These are phyloP conservation scores for Torulaspora microellipsoides DNA, from an alignment of 805 yeast genomes.

Conservation along the genomic window DNA sequence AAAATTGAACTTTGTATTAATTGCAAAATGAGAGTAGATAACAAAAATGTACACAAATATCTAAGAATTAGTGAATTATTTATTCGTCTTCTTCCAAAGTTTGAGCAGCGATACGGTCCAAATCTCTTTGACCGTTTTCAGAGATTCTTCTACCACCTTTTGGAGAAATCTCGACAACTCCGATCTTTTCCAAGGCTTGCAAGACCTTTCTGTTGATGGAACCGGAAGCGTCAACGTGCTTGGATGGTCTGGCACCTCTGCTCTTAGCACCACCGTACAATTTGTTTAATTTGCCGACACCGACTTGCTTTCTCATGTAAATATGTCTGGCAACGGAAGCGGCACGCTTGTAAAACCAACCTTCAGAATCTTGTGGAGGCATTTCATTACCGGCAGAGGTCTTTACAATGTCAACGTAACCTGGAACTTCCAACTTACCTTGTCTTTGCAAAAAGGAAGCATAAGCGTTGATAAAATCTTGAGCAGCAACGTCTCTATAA, in stretches of 20 bases:
- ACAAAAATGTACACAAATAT: constrained; percentile 22
- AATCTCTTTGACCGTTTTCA: constrained; percentile 99
- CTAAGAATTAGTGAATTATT: constrained; percentile 19
- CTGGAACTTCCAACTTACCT: constrained; percentile 99
- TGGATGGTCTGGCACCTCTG: constrained; percentile 99
- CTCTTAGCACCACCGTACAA: constrained; percentile 98
- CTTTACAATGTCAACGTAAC: constrained; percentile 99
- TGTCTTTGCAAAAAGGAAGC: constrained; percentile 99
- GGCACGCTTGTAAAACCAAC: constrained; percentile 99
- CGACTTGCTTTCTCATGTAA: constrained; percentile 98
- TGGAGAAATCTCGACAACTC: constrained; percentile 92
- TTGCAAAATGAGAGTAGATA: constrained; percentile 19
- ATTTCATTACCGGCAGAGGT: constrained; percentile 98
- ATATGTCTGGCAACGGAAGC: constrained; percentile 99
- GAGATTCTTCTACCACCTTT: constrained; percentile 99
- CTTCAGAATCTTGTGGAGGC: constrained; percentile 99
- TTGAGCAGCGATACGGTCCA: constrained; percentile 99
- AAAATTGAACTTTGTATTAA: constrained; percentile 13
- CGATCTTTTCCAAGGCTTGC: constrained; percentile 97
- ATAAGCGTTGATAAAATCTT: constrained; percentile 98
- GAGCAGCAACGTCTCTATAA: constrained; percentile 99
- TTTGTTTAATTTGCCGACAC: constrained; percentile 99
- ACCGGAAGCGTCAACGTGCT: constrained; percentile 98
- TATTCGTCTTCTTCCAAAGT: constrained; percentile 86
- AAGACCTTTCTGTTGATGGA: constrained; percentile 98